Evolutionary conservation across 2,329 filamentous ascomycete genomes (phyloP), one percentile per base, ranked within the genome.

Genomic region (Whalleya microplaca): DNA sequence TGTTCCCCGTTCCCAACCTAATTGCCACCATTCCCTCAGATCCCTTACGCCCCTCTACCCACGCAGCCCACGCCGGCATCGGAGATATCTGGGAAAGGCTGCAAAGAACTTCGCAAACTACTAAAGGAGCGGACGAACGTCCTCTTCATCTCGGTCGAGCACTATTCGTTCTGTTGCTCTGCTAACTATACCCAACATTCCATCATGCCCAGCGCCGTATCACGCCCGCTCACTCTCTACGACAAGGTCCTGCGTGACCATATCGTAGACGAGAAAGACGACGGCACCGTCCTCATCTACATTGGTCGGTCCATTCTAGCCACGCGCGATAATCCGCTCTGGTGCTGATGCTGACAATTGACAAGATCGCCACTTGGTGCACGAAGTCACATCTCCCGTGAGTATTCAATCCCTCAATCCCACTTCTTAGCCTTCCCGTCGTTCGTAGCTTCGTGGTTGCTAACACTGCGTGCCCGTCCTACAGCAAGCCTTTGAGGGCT

Each of bases 201-300:
- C n/a, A n/a, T n/a, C n/a, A 37, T 37, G 32, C 32, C 32, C 14
- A 16, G 32, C 32, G 32, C 32, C 32, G 5, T 37, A 12, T 37
- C 32, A 37, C 32, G 32, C 32, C 91, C 91, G 53, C 88, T 88
- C 77, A 96, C 93, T 68, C 84, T 97, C 72, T 98, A 98, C 79
- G 94, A 98, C 84, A 98, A 98, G 87, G 93, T 98, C 76, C 89
- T 98, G 70, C 86, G 91, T 69, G 89, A 89, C 79, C 95, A 99
- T 76, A 89, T 98, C 69, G 93, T 99, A 72, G 91, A 97, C 71
- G 90, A 96, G 84, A 91, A 93, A 83, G 85, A 92, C 53, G 94
- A 98, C 77, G 94, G 94, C 76, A 97, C 93, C 56, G 82, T 96
- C 69, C 80, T 96, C 64, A 83, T 98, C 57, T 98, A 98, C 75